Evolutionary conservation across 2,329 filamentous ascomycete species (phyloP).

Genomic region (Paraphaeosphaeria sporulosa): DNA sequence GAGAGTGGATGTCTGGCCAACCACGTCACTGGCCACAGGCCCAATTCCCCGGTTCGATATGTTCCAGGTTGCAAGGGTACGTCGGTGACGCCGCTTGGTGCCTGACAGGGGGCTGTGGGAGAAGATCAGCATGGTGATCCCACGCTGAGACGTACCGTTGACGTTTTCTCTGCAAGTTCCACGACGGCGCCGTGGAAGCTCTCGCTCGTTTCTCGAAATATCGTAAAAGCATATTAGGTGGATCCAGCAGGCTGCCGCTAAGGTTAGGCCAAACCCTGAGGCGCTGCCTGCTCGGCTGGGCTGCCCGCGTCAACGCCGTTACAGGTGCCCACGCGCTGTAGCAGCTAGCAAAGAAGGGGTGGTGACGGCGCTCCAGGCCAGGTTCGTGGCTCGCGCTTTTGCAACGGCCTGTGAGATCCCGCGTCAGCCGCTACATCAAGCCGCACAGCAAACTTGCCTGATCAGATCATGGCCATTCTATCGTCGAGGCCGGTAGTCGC

Average conservation of each 20-base stretch:
- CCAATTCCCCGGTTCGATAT: constrained; percentile 35
- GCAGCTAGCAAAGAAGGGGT: constrained; percentile 2
- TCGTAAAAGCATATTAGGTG: constrained; percentile 3
- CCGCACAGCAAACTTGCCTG: not conserved
- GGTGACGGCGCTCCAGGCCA: constrained; percentile 3
- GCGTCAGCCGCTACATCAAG: constrained; percentile 9
- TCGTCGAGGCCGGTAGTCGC: constrained; percentile 6
- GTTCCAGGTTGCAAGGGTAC: constrained; percentile 23
- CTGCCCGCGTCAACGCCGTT: not conserved
- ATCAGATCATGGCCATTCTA: not conserved
- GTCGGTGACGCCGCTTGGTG: constrained; percentile 37
- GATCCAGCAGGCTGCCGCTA: not conserved
- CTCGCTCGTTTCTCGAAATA: constrained; percentile 1
- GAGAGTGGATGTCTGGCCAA: constrained; percentile 23
- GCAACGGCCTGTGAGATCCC: constrained; percentile 6
- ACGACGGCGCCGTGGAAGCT: constrained; percentile 1
- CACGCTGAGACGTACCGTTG: constrained; percentile 3
- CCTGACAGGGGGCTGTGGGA: constrained; percentile 32
- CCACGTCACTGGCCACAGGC: constrained; percentile 30
- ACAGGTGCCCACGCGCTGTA: not conserved
- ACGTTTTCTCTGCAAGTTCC: not conserved
- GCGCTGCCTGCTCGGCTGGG: too few species aligned
- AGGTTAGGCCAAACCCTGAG: not conserved
- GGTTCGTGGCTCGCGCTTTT: not conserved
- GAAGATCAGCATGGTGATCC: constrained; percentile 25